Conservation (phyloP, 2,329 filamentous ascomycete species). For the Ceratocystis cubensis region DNA sequence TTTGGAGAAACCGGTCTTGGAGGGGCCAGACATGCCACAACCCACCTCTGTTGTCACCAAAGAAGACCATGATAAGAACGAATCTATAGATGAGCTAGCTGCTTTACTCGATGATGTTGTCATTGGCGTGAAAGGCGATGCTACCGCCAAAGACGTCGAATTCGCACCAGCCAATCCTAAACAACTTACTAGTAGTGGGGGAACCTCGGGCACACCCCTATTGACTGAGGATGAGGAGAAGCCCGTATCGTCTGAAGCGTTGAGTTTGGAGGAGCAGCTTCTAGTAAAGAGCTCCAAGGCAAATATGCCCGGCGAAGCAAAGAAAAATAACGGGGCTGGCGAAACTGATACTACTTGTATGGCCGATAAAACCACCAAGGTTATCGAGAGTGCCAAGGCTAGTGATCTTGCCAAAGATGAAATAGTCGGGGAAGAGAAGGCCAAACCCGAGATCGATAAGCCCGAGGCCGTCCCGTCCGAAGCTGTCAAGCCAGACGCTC, state of each 20-base stretch:
- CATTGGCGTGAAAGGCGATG: neutral
- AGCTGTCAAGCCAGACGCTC: neutral
- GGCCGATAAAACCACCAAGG: too few species aligned
- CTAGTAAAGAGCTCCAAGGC: neutral
- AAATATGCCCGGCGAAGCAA: neutral
- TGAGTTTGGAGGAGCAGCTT: neutral
- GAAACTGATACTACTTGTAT: too few species aligned
- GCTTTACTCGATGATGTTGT: neutral
- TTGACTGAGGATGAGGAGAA: neutral
- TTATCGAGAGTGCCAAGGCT: neutral
- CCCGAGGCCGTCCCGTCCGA: neutral
- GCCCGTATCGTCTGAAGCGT: neutral
- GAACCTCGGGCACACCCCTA: neutral
- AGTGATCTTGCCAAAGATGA: neutral
- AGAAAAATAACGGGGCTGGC: neutral
- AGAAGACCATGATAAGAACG: neutral
- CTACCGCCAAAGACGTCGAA: neutral
- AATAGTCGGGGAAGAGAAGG: neutral
- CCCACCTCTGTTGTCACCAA: neutral
- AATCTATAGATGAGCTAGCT: neutral
- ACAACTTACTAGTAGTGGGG: neutral
- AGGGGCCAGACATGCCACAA: neutral
- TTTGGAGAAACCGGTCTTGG: neutral
- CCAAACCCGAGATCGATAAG: neutral
- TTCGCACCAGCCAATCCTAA: neutral